Evolutionary conservation across 139 green algal species (phyloP).

Genomic region (Chlorella sorokiniana): DNA sequence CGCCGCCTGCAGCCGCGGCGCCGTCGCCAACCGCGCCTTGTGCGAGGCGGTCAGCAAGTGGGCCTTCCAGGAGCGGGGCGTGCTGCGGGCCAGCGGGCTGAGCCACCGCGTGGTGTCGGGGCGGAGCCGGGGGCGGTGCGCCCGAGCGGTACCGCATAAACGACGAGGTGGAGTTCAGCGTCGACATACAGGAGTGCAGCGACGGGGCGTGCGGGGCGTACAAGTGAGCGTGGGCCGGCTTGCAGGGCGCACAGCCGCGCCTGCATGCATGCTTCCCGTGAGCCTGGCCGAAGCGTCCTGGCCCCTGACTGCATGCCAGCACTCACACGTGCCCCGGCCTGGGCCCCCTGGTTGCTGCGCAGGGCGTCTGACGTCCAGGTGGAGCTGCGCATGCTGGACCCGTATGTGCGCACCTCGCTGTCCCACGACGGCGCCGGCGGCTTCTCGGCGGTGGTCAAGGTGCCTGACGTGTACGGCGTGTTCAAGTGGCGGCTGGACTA

Average conservation of each 20-base stretch:
- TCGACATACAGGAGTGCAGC: constrained; percentile 75
- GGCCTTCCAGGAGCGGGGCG: constrained; percentile 76
- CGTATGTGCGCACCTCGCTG: constrained; percentile 83
- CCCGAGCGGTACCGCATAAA: constrained; percentile 65
- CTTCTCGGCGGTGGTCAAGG: constrained; percentile 59
- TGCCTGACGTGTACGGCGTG: constrained; percentile 95
- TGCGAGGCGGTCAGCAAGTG: constrained; percentile 68
- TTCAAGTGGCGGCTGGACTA: constrained; percentile 98
- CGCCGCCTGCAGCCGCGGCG: constrained; percentile 2
- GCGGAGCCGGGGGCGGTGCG: constrained; percentile 11
- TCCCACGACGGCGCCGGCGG: constrained; percentile 51
- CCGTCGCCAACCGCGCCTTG: constrained; percentile 74
- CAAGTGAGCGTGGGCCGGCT: constrained; percentile 46
- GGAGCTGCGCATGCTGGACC: constrained; percentile 95
- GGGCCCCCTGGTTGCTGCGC: constrained; percentile 4
- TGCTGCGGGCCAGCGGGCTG: constrained; percentile 65
- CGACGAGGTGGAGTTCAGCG: constrained; percentile 71
- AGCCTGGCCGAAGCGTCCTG: background rate
- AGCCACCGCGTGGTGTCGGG: constrained; percentile 52
- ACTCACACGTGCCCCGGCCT: background rate
- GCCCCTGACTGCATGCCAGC: background rate
- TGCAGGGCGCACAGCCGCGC: too few species aligned
- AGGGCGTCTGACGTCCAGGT: constrained; percentile 87
- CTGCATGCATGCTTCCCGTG: background rate
- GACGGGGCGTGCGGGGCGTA: constrained; percentile 66